Evolutionary conservation across 129 eudicot species (phyloP), one percentile per base, ranked within the genome.

Genomic region (Pulicaria dysenterica): DNA sequence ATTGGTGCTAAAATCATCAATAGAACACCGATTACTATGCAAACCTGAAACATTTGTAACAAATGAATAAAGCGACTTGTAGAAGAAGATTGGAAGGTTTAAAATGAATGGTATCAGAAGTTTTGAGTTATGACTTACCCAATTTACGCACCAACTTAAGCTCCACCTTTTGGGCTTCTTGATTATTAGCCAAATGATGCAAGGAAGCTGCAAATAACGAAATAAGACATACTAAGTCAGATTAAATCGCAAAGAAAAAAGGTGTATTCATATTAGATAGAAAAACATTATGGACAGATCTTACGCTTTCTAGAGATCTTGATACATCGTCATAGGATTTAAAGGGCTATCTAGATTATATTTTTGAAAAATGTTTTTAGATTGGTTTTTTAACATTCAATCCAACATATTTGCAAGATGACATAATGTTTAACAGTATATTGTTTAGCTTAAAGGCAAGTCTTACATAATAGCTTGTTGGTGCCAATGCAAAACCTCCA

Each of bases 401-500:
- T 53, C 58, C 36, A 38, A 39, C 9, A 14, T 55, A 42, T 12
- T 16, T 55, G 54, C 31, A 24, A 24, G 31, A 24, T 24, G 31
- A 24, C 31, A 24, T 24, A 2, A 24, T 24, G 31, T 24, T 24
- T 24, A 24, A 24, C 31, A 24, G 31, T 24, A 24, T 24, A 24
- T 2, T 24, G 31, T 24, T 24, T 24, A 24, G 31, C 31, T 24
- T 24, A 55, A 70, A 19, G 13, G 31, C 16, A 47, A 17, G 34
- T 31, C 84, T 85, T 65, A 90, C 94, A 51, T 42, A 87, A 63
- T 87, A 90, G 50, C 88, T 50, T 34, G 90, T 87, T 50, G 94
- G 96, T 47, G 91, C 91, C 75, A 87, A 77, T 48, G 95, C 95
- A 74, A 91, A 82, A 12, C 95, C 95, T 63, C 89, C 91, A 69